Base-by-base conservation (phyloP, 2,329 filamentous ascomycete genomes). In the Trichoderma pleuroti region DNA sequence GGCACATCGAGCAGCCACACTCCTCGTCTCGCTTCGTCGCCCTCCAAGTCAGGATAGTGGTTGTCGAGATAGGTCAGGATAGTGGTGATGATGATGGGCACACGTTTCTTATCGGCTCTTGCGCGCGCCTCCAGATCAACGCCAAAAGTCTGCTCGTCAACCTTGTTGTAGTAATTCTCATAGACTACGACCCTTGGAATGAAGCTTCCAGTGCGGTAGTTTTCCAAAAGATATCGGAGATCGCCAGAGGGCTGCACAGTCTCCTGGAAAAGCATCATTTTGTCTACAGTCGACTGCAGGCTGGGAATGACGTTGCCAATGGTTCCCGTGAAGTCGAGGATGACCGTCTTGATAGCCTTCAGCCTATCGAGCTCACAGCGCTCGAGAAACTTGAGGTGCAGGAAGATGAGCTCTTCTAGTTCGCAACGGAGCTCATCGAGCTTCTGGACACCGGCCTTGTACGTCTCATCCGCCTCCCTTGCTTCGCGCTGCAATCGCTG, bases 241-340 rank as follows among this genome's bases (percentile, higher is more conserved):
- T 99, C 96, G 49, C 93, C 92, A 61, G 90, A 80, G 7, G 96
- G 96, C 81, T 98, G 96, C n/a, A 99, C 93, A 0, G 96, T 98
- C 84, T 99, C 96, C 81, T 99, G 96, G 83, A 97, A 99, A 60
- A 99, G 87, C 90, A 99, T 94, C 94, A 99, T 98, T 79, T 97
- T 94, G 83, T 99, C 96, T 28, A 99, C 94, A 0, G 94, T 94
- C 71, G 95, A 95, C 82, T 98, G 96, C 73, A 99, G 84, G 77
- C 93, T 97, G 21, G 96, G 97, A 73, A 99, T 98, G 76, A 98
- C 95, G 77, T 99, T 99, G 85, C 95, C 95, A 80, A 99, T 93
- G 46, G 95, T 94, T 59, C 96, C 96, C 5, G 95, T 98, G 81
- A 99, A 98, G 82, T 99, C 97, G 56, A 99, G 88, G 73, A 99